A percentile compares a stretch with the other conserved stretches of the same genome.
Conservation (phyloP, 441 rosid species). For the Croton laevigatus region DNA sequence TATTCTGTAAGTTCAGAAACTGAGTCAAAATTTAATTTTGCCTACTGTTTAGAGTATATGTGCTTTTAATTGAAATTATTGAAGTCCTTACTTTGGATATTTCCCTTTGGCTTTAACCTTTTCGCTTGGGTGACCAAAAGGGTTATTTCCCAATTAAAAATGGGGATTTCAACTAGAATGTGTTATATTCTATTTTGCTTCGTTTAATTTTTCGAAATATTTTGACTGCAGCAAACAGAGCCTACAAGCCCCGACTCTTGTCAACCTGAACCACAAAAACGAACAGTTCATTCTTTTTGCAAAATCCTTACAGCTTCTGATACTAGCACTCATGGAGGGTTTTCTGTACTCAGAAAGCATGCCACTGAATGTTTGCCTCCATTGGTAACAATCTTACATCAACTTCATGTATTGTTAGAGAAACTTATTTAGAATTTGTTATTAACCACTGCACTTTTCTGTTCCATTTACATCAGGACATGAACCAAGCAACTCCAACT, state of each 20-base stretch:
- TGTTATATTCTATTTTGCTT: conserved; percentile 10
- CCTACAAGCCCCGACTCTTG: conserved; percentile 51
- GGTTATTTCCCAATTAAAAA: conserved; percentile 1
- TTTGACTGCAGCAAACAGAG: conserved; percentile 49
- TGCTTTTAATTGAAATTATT: not conserved
- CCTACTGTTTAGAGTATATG: conserved; percentile 4
- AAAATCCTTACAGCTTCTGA: conserved; percentile 89
- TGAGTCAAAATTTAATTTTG: not conserved
- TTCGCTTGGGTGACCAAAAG: not conserved
- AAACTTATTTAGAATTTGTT: not conserved
- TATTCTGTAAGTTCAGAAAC: conserved; percentile 2
- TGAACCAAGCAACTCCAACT: conserved; percentile 72
- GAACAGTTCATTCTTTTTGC: conserved; percentile 55
- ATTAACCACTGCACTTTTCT: not conserved
- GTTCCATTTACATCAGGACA: conserved; percentile 47
- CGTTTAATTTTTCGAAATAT: not conserved
- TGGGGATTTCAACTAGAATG: not conserved
- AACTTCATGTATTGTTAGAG: not conserved
- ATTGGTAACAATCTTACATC: conserved; percentile 41
- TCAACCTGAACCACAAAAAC: conserved; percentile 42
- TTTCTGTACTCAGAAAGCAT: conserved; percentile 83
- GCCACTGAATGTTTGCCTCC: conserved; percentile 81
- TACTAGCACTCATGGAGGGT: conserved; percentile 95
- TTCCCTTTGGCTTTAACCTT: not conserved
- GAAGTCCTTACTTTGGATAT: not conserved